Conservation (phyloP, 2,329 filamentous ascomycete genomes). For the Fusarium secorum region DNA sequence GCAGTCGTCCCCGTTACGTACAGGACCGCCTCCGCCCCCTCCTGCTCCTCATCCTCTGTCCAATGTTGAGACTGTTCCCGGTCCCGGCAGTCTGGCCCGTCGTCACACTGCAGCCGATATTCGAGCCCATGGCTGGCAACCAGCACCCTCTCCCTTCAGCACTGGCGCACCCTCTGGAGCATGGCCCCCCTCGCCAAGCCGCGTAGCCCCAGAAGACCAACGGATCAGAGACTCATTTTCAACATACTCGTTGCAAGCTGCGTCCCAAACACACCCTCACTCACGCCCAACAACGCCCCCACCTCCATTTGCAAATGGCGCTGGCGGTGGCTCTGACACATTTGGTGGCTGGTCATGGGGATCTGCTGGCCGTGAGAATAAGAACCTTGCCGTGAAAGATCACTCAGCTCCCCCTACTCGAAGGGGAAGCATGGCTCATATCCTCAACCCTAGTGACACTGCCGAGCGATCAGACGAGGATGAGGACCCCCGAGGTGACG, state of each 20-base stretch:
- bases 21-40: constrained; percentile 70
- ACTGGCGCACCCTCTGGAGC: constrained; percentile 60
- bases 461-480: constrained; percentile 65
- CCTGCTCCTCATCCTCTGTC: constrained; percentile 72
- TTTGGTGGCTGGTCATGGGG: constrained; percentile 67
- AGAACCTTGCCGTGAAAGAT: constrained; percentile 61
- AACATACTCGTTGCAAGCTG: constrained; percentile 59
- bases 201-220: constrained; percentile 60
- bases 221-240: constrained; percentile 65
- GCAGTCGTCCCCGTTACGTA: constrained; percentile 76
- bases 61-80: constrained; percentile 67
- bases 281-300: constrained; percentile 65
- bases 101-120: constrained; percentile 97
- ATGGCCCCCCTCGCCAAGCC: constrained; percentile 64
- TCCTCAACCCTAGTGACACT: constrained; percentile 67
- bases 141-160: constrained; percentile 68
- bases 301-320: constrained; percentile 58
- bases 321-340: constrained; percentile 49
- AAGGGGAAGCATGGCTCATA: constrained; percentile 69
- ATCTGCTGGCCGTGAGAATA: constrained; percentile 59
- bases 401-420: constrained; percentile 65
- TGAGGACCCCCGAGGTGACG: constrained; percentile 62
- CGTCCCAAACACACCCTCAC: constrained; percentile 53
- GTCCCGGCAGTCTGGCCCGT: constrained; percentile 75
- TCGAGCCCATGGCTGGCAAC: constrained; percentile 82